phyloP scores from a whole-genome alignment of 495 filamentous ascomycete species.

The Neurospora sp. region DNA sequence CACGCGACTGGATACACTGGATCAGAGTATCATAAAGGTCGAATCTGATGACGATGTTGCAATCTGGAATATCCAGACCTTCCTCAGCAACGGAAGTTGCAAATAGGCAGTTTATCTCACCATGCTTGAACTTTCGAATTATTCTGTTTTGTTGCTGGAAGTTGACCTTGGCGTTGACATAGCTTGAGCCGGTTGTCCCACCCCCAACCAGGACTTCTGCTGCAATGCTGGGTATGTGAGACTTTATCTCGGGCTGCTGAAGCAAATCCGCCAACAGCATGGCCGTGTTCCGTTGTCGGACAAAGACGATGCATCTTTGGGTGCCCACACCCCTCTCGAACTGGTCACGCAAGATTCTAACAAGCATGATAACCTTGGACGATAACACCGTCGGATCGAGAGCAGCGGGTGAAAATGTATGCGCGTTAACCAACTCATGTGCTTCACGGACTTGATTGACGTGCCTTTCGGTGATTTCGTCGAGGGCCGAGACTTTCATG shows the following conservation, averaged over 20 bases:
- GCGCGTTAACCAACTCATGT: conserved; percentile 40
- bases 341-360: conserved; percentile 44
- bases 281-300: conserved; percentile 67
- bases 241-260: conserved; percentile 35
- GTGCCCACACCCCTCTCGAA: conserved; percentile 44
- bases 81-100: conserved; percentile 91
- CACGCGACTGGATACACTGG: conserved; percentile 90
- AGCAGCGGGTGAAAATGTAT: conserved; percentile 38
- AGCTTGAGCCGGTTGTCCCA: conserved; percentile 10
- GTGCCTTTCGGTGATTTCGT: conserved; percentile 38
- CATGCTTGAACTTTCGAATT: conserved; percentile 66
- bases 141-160: conserved; percentile 68
- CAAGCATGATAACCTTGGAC: conserved; percentile 59
- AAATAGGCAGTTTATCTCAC: conserved; percentile 80
- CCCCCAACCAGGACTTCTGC: conserved; percentile 48
- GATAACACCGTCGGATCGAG: conserved; percentile 45
- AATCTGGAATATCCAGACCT: conserved; percentile 91
- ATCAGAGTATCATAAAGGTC: conserved; percentile 88
- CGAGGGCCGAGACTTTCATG: conserved; percentile 18
- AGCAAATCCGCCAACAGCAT: conserved; percentile 60
- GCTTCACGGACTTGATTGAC: conserved; percentile 51
- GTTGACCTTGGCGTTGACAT: conserved; percentile 41
- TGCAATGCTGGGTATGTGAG: conserved; percentile 44
- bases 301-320: conserved; percentile 82
- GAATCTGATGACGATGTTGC: conserved; percentile 83